Percentiles rank a stretch among this genome's conserved stretches.
phyloP scores from a whole-genome alignment of 208 protist genomes.

The Sergeia podlipaevii region DNA sequence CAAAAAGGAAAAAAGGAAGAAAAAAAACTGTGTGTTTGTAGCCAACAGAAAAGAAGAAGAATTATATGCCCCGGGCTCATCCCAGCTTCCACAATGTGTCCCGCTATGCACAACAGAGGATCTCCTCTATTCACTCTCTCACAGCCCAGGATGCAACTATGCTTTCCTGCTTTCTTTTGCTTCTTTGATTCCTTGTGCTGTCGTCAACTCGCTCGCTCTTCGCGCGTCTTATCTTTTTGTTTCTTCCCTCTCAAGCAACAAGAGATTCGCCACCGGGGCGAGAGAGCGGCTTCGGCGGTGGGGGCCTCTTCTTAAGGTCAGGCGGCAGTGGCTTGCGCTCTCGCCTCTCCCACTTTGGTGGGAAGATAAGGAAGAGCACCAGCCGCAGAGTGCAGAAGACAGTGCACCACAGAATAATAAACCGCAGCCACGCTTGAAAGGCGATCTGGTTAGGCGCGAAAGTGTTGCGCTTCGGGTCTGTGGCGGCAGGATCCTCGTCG shows the following conservation, averaged over 20 bases:
- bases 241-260: conserved; percentile 6
- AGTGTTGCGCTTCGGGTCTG: conserved; percentile 73
- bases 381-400: conserved; percentile 68
- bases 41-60: too few relatives aligned
- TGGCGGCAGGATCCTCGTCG: conserved; percentile 17
- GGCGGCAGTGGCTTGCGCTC: conserved; percentile 67
- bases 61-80: too few relatives aligned
- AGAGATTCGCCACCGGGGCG: conserved; percentile 17
- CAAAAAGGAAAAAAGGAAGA: too few relatives aligned
- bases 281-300: conserved; percentile 65
- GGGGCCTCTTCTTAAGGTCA: conserved; percentile 25
- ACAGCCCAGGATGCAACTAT: too few relatives aligned
- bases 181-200: too few relatives aligned
- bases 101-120: too few relatives aligned
- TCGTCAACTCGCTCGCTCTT: neutral
- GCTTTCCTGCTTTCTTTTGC: too few relatives aligned
- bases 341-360: conserved; percentile 70
- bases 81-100: too few relatives aligned
- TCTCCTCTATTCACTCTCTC: too few relatives aligned
- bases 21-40: too few relatives aligned
- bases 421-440: conserved; percentile 85
- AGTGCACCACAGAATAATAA: conserved; percentile 83
- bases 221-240: conserved; percentile 3
- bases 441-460: conserved; percentile 74
- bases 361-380: conserved; percentile 73